Evolutionary conservation across 805 yeast species (phyloP).

Genomic region (Yarrowia sp.): DNA sequence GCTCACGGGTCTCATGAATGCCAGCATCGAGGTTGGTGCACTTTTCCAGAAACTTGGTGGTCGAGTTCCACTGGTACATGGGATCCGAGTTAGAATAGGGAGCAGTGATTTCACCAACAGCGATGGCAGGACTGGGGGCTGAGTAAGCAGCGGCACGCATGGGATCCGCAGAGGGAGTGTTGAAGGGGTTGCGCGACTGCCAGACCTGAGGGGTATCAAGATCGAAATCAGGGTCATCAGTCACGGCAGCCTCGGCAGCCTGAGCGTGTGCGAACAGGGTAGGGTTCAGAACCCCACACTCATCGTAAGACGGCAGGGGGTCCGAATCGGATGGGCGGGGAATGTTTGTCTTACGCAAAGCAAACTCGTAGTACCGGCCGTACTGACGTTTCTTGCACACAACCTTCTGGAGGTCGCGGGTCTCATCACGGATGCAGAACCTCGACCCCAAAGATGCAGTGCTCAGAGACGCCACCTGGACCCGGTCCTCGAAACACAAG

Average conservation of each 20-base stretch:
- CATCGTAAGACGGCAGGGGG: constrained; percentile 40
- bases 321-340: constrained; percentile 36
- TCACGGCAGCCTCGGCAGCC: constrained; percentile 6
- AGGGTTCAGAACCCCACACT: constrained; percentile 21
- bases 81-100: constrained; percentile 14
- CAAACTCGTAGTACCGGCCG: constrained; percentile 27
- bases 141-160: constrained; percentile 29
- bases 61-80: constrained; percentile 28
- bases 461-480: constrained; percentile 33
- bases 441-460: constrained; percentile 32
- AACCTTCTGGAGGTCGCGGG: constrained; percentile 33
- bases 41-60: constrained; percentile 22
- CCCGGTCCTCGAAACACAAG: constrained; percentile 23
- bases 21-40: constrained; percentile 29
- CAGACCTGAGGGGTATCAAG: constrained; percentile 26
- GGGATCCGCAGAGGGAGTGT: constrained; percentile 25
- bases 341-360: constrained; percentile 6
- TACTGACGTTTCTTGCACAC: constrained; percentile 30
- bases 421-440: constrained; percentile 24
- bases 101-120: constrained; percentile 25
- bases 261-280: constrained; percentile 5
- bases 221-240: constrained; percentile 12
- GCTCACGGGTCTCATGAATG: constrained; percentile 26
- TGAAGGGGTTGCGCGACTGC: constrained; percentile 24
- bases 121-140: constrained; percentile 23